These are phyloP conservation scores for Chlamydomonas sp. DNA, from an alignment of 139 green algal genomes.

Conservation along the genomic window DNA sequence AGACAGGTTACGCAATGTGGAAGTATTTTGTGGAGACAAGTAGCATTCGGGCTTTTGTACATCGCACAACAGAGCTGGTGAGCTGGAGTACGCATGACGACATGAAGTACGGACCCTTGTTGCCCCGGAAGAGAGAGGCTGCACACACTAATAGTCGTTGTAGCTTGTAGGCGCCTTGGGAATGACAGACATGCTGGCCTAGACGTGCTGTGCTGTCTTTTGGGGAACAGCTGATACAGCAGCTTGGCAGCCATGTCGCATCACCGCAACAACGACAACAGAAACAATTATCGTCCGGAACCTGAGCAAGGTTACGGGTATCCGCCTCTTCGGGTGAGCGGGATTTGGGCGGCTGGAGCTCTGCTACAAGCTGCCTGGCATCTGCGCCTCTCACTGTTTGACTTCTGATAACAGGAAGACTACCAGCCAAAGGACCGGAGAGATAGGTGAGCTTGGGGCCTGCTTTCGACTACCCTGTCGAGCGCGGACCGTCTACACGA, in stretches of 20 bases:
- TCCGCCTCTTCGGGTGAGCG: constrained; percentile 11
- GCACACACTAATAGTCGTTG: too few species aligned
- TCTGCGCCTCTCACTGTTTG: too few species aligned
- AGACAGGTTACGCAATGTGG: too few species aligned
- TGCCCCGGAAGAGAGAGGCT: too few species aligned
- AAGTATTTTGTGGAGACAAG: too few species aligned
- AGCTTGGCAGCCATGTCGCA: constrained; percentile 13
- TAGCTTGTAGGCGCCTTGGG: too few species aligned
- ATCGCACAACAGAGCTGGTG: too few species aligned
- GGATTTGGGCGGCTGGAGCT: background rate
- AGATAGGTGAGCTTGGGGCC: background rate
- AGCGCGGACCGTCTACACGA: background rate
- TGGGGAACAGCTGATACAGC: too few species aligned
- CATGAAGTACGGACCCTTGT: too few species aligned
- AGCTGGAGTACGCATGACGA: too few species aligned
- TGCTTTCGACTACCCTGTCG: background rate
- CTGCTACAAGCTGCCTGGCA: too few species aligned
- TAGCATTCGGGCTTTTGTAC: too few species aligned
- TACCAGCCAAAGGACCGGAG: constrained; percentile 8
- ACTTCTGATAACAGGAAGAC: constrained; percentile 5
- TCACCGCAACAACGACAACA: background rate
- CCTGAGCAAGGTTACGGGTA: constrained; percentile 42
- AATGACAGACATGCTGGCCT: background rate
- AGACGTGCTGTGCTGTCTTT: background rate
- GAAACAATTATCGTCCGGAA: constrained; percentile 39